Evolutionary conservation across 2,329 filamentous ascomycete genomes (phyloP).

Genomic region (Fusarium vanettenii): DNA sequence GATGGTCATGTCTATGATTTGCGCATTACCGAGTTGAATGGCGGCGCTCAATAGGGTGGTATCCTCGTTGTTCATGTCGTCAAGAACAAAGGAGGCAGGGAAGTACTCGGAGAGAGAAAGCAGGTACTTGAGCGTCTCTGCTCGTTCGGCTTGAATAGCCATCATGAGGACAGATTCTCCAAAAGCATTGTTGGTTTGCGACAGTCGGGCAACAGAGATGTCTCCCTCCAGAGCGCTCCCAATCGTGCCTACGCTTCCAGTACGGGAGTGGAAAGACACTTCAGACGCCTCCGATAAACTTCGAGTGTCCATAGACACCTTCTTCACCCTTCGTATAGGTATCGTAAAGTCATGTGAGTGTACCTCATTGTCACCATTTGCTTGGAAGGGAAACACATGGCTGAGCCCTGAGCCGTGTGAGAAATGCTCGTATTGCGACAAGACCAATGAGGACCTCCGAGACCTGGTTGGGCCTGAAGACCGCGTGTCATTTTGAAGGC

Average conservation of each 20-base stretch:
- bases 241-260: slow-evolving; percentile 81
- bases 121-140: slow-evolving; percentile 81
- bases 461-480: slow-evolving; percentile 38
- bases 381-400: slow-evolving; percentile 93
- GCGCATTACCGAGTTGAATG: slow-evolving; percentile 82
- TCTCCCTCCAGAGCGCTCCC: slow-evolving; percentile 84
- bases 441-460: slow-evolving; percentile 54
- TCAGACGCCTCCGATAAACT: slow-evolving; percentile 90
- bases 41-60: slow-evolving; percentile 91
- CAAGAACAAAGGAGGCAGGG: slow-evolving; percentile 75
- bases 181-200: slow-evolving; percentile 74
- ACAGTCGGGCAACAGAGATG: slow-evolving; percentile 81
- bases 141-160: slow-evolving; percentile 79
- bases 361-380: slow-evolving; percentile 57
- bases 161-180: slow-evolving; percentile 93
- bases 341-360: slow-evolving; percentile 41
- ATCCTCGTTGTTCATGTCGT: slow-evolving; percentile 89
- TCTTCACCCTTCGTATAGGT: slow-evolving; percentile 71
- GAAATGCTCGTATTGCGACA: slow-evolving; percentile 61
- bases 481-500: slow-evolving; percentile 56
- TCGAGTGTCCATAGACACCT: slow-evolving; percentile 88
- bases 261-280: slow-evolving; percentile 83
- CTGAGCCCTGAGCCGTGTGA: slow-evolving; percentile 71
- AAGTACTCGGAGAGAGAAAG: slow-evolving; percentile 83
- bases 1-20: slow-evolving; percentile 80